Conservation (phyloP, 202 grass and related monocot genomes). For the Eragrostis tef region DNA sequence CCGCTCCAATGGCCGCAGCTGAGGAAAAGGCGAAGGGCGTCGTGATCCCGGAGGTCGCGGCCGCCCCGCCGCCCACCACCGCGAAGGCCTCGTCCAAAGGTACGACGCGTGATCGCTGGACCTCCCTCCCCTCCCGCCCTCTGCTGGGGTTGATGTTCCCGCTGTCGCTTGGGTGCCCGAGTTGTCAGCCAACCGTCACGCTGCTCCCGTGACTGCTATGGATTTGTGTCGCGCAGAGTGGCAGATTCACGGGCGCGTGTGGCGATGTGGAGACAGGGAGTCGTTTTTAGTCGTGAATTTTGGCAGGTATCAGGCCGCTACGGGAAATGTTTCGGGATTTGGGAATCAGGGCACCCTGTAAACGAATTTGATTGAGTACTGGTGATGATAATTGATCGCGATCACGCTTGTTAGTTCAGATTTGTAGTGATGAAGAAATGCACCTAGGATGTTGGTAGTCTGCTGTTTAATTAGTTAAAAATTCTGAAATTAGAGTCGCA, state of each 20-base stretch:
- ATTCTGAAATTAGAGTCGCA: not conserved
- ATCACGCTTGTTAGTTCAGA: not conserved
- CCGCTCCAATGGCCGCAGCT: constrained; percentile 98
- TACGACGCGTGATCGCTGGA: constrained; percentile 25
- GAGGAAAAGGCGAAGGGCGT: constrained; percentile 93
- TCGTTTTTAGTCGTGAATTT: not conserved
- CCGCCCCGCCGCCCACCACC: constrained; percentile 54
- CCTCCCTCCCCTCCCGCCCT: not conserved
- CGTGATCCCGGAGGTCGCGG: constrained; percentile 66
- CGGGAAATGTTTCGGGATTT: not conserved
- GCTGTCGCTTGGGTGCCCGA: not conserved
- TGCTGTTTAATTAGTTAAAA: not conserved
- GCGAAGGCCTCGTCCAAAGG: constrained; percentile 90
- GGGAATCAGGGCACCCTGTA: not conserved
- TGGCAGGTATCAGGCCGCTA: not conserved
- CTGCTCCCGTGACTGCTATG: not conserved
- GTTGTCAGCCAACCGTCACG: not conserved
- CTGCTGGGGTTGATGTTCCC: not conserved
- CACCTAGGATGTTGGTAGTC: not conserved
- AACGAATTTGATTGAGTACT: not conserved
- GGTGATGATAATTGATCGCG: not conserved
- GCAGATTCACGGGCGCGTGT: not conserved
- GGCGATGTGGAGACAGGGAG: constrained; percentile 13
- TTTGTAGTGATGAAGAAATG: not conserved
- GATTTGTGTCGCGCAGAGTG: not conserved